Evolutionary conservation across 2,329 filamentous ascomycete species (phyloP), one percentile per base, ranked within the genome.

Genomic region (Aspergillus terreus): DNA sequence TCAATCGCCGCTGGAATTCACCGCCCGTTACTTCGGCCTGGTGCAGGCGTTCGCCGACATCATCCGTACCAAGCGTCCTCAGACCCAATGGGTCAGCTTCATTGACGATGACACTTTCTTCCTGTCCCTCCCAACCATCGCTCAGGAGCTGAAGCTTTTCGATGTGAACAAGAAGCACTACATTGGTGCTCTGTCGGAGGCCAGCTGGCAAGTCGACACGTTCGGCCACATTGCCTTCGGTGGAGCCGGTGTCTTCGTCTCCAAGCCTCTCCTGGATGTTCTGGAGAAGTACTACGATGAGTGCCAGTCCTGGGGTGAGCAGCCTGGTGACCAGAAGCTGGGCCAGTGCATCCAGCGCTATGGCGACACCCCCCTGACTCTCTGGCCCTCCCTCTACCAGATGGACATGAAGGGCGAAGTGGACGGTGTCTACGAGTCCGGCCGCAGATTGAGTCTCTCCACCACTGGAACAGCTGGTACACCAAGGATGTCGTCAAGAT

Each of bases 41-140:
- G 70, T 74, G 7, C 62, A 71, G 55, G 71, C 69, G 1, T 73
- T 75, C 54, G 62, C 62, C 6, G 61, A 71, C 23, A 61, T 66
- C 53, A 73, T 74, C 52, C 65, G 67, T 47, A 67, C 63, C 45
- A 59, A 68, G 53, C 70, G 69, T 40, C 71, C 70, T 25, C 61
- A 73, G 50, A 74, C 70, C 44, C 67, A 61, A 21, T 75, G 72
- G 72, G 65, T 74, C 46, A 64, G 69, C 56, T 74, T 70, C 55
- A 72, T 73, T 21, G 72, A 75, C 45, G 72, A 75, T 49, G 72
- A 75, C 49, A 75, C 72, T 27, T 75, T 72, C 61, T 75, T 72
- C 60, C 59, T 70, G 27, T 72, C 70, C 27, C 63, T 75, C 19
- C 63, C 68, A 12, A 67, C 66, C 15, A 57, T 74, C 21, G 69